Conservation (phyloP, 805 yeast genomes). For the Lachancea mirantina region DNA sequence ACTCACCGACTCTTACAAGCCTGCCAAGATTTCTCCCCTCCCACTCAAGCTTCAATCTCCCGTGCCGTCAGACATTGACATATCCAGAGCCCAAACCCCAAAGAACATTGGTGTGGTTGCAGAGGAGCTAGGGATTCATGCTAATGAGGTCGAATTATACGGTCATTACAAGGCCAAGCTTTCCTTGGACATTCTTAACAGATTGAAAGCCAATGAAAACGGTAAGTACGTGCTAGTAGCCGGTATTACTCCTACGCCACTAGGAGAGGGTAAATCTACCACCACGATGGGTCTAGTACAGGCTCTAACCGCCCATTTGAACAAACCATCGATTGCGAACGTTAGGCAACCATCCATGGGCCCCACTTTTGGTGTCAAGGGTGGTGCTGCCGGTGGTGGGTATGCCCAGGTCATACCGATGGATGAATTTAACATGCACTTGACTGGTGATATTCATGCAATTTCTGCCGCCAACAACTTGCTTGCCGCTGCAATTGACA, state of each 20-base stretch:
- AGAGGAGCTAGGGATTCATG: slow-evolving; percentile 69
- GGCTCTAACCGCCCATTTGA: slow-evolving; percentile 87
- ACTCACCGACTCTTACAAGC: slow-evolving; percentile 33
- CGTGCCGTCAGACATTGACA: slow-evolving; percentile 87
- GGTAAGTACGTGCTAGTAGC: slow-evolving; percentile 91
- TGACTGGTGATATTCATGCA: slow-evolving; percentile 97
- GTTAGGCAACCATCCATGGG: slow-evolving; percentile 99
- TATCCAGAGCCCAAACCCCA: slow-evolving; percentile 84
- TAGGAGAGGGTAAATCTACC: slow-evolving; percentile 97
- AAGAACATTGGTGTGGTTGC: slow-evolving; percentile 74
- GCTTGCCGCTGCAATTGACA: slow-evolving; percentile 93
- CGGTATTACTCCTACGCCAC: slow-evolving; percentile 96
- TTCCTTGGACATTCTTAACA: slow-evolving; percentile 57
- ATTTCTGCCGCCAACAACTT: slow-evolving; percentile 89
- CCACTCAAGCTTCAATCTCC: slow-evolving; percentile 51
- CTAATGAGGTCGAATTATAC: slow-evolving; percentile 74
- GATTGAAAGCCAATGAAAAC: slow-evolving; percentile 54
- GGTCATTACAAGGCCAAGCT: slow-evolving; percentile 91
- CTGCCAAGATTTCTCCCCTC: slow-evolving; percentile 48
- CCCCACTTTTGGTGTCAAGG: slow-evolving; percentile 97
- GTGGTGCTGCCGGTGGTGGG: slow-evolving; percentile 99
- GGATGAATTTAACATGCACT: slow-evolving; percentile 97
- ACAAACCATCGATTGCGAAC: slow-evolving; percentile 79
- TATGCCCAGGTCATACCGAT: slow-evolving; percentile 96
- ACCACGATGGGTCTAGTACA: slow-evolving; percentile 96